phyloP scores from a whole-genome alignment of 371 early-diverging fungal species.

The Actinomortierella wolfii region DNA sequence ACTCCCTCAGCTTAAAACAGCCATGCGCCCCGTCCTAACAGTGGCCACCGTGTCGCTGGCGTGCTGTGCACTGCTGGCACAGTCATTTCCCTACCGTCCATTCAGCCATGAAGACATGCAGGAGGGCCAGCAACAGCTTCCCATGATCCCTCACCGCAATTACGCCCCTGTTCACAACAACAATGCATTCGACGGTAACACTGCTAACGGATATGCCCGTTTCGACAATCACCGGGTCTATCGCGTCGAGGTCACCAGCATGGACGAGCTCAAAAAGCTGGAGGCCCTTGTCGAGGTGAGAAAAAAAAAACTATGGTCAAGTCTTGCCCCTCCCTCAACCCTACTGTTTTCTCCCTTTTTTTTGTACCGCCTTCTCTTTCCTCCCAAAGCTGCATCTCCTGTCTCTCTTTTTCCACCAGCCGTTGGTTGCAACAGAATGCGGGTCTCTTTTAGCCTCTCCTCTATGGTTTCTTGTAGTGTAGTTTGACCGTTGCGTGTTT shows the following conservation, averaged over 20 bases:
- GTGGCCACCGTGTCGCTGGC: conserved; percentile 29
- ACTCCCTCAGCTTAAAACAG: background rate
- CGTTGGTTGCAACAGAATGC: too few relatives aligned
- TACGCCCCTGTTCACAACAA: conserved; percentile 1
- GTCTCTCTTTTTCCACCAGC: too few relatives aligned
- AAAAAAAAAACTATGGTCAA: too few relatives aligned
- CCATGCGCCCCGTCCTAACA: conserved; percentile 13
- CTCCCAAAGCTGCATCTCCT: too few relatives aligned
- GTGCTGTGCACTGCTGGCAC: conserved; percentile 13
- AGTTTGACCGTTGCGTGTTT: too few relatives aligned
- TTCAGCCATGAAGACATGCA: conserved; percentile 7
- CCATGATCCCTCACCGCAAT: conserved; percentile 1
- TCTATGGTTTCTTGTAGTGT: too few relatives aligned
- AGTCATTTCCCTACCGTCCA: conserved; percentile 16
- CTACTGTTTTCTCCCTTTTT: background rate
- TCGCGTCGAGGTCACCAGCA: conserved; percentile 31
- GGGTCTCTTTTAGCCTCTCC: too few relatives aligned
- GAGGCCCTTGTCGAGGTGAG: conserved; percentile 35
- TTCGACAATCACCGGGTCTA: conserved; percentile 41
- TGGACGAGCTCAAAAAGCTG: conserved; percentile 30
- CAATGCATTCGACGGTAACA: conserved; percentile 1
- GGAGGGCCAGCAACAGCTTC: conserved; percentile 17
- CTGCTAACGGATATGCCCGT: conserved; percentile 23
- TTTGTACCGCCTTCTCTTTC: background rate
- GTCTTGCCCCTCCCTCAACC: too few relatives aligned